These are phyloP conservation scores for Halophytophthora batemanensis DNA, from an alignment of 352 stramenopile species.

Conservation along the genomic window DNA sequence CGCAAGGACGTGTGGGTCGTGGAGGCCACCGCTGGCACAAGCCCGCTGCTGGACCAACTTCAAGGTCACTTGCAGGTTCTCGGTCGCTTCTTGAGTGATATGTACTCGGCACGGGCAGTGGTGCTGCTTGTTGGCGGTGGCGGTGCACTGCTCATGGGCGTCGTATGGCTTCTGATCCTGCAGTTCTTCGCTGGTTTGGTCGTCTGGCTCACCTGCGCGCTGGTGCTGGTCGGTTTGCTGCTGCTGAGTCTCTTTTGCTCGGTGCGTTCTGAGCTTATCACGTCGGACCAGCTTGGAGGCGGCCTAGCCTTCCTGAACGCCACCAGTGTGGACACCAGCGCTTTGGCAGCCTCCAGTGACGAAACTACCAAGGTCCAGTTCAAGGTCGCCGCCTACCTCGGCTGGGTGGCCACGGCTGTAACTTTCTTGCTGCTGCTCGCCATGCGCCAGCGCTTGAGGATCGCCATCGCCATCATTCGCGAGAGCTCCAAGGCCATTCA, in stretches of 20 bases:
- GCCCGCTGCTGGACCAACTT: conserved; percentile 69
- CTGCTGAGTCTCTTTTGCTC: conserved; percentile 79
- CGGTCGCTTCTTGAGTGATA: conserved; percentile 71
- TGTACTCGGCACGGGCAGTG: conserved; percentile 52
- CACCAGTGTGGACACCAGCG: conserved; percentile 25
- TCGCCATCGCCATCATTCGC: conserved; percentile 68
- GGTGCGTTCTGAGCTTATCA: conserved; percentile 61
- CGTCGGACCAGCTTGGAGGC: conserved; percentile 20
- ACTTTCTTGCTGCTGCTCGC: conserved; percentile 60
- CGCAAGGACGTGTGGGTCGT: conserved; percentile 63
- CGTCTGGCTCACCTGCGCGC: conserved; percentile 76
- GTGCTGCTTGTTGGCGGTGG: conserved; percentile 54
- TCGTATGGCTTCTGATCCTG: conserved; percentile 75
- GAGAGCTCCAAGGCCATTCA: conserved; percentile 67
- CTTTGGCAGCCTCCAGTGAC: conserved; percentile 24
- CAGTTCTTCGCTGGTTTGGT: conserved; percentile 74
- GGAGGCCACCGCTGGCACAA: conserved; percentile 40
- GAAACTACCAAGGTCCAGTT: conserved; percentile 51
- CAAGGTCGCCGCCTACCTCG: conserved; percentile 57
- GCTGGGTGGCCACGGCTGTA: conserved; percentile 46
- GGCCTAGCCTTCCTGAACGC: conserved; percentile 48
- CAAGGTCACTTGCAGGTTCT: conserved; percentile 59
- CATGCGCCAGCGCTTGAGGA: conserved; percentile 65
- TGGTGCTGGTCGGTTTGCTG: conserved; percentile 58
- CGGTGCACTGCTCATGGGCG: conserved; percentile 48